Evolutionary conservation across 352 stramenopile genomes (phyloP), one percentile per base, ranked within the genome.

Genomic region (Blastocystis sp.): DNA sequence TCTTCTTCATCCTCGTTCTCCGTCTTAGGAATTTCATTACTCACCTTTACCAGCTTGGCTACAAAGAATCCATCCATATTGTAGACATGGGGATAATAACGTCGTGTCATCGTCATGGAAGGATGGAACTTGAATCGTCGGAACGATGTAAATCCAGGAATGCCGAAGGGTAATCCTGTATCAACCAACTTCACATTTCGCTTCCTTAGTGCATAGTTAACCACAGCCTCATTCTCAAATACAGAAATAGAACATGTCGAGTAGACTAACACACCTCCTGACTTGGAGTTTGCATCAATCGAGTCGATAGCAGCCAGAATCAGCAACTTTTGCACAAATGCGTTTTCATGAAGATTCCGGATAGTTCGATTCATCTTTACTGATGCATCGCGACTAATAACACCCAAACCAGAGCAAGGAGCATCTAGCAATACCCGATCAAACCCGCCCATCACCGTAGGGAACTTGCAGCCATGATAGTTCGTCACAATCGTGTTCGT

Each of bases 21-120:
- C 66, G 90, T 91, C 62, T 91, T 91, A 7, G 94, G 93, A 87
- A 88, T 88, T 93, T 92, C 90, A 87, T 99, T 98, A 62, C 96
- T 96, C 61, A 98, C 95, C 92, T 99, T 99, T 91, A 98, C 96
- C 70, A 99, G 96, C 93, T 99, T 99, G 53, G 95, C 96, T 43
- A 99, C 97, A 92, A 97, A 99, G 92, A 99, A 99, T 53, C 97
- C 97, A 92, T 99, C 97, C 97, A 99, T 99, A 92, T 99, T 99
- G 93, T 99, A 97, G 90, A 96, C 96, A 91, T 99, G 97, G 55
- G 97, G 97, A 92, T 99, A 99, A 91, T 99, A 99, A 75, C 97
- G 93, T 45, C 96, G 91, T 53, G 97, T 98, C 55, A 98, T 92
- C 26, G 93, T 93, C 89, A 99, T 91, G 23, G 94, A 97, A 26